Base-by-base conservation (phyloP, 2,329 filamentous ascomycete species). In the Leptographium procerum region DNA sequence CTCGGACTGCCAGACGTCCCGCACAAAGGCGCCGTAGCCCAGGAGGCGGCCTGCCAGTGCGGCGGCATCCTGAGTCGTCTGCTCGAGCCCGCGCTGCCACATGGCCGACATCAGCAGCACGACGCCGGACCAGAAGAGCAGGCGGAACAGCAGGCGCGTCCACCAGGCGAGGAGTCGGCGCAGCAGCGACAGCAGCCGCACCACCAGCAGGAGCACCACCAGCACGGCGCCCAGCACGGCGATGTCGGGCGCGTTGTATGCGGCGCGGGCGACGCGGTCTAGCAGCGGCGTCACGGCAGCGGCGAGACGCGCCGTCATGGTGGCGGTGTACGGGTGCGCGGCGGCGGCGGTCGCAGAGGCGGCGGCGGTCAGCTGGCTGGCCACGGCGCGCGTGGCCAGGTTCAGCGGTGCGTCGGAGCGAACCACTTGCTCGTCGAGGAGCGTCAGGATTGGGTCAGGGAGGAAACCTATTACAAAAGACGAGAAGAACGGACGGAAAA, bases 101-200 rank as follows among this genome's bases (percentile, higher is more conserved):
- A 86, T 75, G 61, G 79, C 77, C 22, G 84, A 73, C 0, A 76
- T 76, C 0, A 84, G 48, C 0, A 77, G 75, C 5, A 78, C 72
- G 2, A 91, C 64, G 2, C 74, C 69, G 1, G 78, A 79, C 83
- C 84, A 94, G 62, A 90, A 83, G 1, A 81, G 69, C 48, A 90
- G 64, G 28, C 80, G 73, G 62, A 89, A 69, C 13, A 78, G 77
- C 58, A 95, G 68, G n/a, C 80, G 75, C 56, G 90, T 81, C 83
- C 89, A 90, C 75, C 85, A 95, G 67, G 90, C 74, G 59, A 95
- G 77, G 24, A 89, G 73, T 61, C 89, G 81, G 61, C 85, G 83
- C 22, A 90, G 74, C 74, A 87, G 86, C 63, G 86, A 73, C 48
- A 94, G 75, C 59, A 91, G 69, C 67, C 90, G 76, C 56, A 92